Evolutionary conservation across 345 rosid genomes (phyloP).

Genomic region (Salix caprea): DNA sequence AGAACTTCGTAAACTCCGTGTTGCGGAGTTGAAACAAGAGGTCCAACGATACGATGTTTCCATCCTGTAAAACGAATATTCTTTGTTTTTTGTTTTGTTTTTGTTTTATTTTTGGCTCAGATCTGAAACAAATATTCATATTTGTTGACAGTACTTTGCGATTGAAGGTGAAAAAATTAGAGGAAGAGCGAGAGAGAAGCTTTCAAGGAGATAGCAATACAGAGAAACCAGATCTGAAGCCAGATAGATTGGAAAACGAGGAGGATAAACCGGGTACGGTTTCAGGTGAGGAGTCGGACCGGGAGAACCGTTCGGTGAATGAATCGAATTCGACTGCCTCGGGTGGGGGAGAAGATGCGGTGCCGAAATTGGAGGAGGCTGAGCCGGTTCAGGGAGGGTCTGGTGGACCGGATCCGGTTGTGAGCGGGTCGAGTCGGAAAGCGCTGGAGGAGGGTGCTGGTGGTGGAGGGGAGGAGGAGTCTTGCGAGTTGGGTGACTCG

Average conservation of each 20-base stretch:
- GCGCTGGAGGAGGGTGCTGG: conserved; percentile 7
- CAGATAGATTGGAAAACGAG: conserved; percentile 28
- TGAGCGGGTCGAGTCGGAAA: conserved; percentile 25
- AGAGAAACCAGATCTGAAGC: conserved; percentile 49
- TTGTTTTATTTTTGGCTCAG: background rate
- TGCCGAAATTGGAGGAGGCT: background rate
- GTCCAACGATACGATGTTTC: conserved; percentile 64
- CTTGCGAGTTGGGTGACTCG: conserved; percentile 47
- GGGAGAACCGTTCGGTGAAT: conserved; percentile 62
- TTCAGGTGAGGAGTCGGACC: conserved; percentile 49
- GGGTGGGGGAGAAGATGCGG: conserved; percentile 22
- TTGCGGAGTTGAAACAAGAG: conserved; percentile 72
- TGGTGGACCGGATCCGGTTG: conserved; percentile 32
- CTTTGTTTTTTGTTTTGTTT: background rate
- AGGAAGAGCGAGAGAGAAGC: conserved; percentile 51
- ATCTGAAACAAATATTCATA: background rate
- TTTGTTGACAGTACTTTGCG: conserved; percentile 46
- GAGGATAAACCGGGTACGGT: conserved; percentile 8
- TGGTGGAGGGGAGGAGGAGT: conserved; percentile 7
- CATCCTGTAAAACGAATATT: conserved; percentile 42
- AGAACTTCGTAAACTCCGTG: conserved; percentile 57
- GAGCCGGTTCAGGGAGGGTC: conserved; percentile 27
- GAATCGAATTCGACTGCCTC: conserved; percentile 74
- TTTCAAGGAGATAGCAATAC: conserved; percentile 10
- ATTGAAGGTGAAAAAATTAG: conserved; percentile 61